phyloP scores from a whole-genome alignment of 2,329 filamentous ascomycete genomes.

The Juglanconis oblonga region DNA sequence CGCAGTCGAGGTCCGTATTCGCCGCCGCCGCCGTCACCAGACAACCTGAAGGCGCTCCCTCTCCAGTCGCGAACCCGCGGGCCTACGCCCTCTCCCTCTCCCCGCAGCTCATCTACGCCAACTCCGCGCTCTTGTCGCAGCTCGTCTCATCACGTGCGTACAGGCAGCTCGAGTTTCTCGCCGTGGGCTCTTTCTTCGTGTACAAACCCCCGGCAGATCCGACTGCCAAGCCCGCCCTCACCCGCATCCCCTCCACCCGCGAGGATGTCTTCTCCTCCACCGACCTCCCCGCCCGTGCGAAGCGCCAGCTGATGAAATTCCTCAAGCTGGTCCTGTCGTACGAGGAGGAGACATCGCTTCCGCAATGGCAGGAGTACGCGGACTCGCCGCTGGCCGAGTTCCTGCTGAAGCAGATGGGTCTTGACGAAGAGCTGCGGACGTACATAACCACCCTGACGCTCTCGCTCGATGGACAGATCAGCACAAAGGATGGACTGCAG shows the following conservation, averaged over 20 bases:
- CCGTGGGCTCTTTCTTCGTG: conserved; percentile 90
- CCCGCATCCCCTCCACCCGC: conserved; percentile 79
- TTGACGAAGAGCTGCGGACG: conserved; percentile 66
- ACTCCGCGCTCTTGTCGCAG: conserved; percentile 71
- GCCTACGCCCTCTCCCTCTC: conserved; percentile 81
- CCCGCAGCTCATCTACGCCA: conserved; percentile 82
- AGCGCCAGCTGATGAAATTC: conserved; percentile 89
- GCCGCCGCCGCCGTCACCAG: conserved; percentile 36
- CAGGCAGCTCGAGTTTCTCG: conserved; percentile 87
- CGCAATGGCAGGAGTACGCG: conserved; percentile 58
- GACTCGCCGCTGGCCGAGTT: conserved; percentile 56
- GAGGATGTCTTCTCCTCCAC: conserved; percentile 87
- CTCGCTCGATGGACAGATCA: conserved; percentile 61
- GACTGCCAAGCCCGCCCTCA: conserved; percentile 40
- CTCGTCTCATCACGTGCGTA: conserved; percentile 89
- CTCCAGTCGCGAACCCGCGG: conserved; percentile 55
- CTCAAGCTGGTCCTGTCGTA: conserved; percentile 80
- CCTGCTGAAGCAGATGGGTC: conserved; percentile 59
- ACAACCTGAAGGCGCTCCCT: conserved; percentile 33
- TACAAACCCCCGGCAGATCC: conserved; percentile 42
- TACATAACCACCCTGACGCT: conserved; percentile 67
- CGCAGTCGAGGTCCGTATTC: conserved; percentile 30
- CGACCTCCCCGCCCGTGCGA: conserved; percentile 73
- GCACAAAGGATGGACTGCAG: conserved; percentile 64
- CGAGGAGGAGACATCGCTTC: conserved; percentile 48